These are phyloP conservation scores for Lasiosphaeris hirsuta DNA, from an alignment of 495 filamentous ascomycete species.

Conservation along the genomic window DNA sequence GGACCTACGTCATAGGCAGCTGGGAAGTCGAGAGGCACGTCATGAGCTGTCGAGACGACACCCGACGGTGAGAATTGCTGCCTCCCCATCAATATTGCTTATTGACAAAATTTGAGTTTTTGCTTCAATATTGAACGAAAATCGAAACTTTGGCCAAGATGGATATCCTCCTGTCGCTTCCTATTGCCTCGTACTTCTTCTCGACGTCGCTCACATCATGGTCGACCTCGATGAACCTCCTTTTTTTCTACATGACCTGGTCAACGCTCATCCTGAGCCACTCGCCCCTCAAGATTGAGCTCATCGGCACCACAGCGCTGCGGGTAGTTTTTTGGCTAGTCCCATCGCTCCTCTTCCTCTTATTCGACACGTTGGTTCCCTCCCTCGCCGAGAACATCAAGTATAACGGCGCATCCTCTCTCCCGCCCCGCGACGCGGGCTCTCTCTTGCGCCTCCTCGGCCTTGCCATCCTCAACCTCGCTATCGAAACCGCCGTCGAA, in stretches of 20 bases:
- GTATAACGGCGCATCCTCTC: constrained; percentile 57
- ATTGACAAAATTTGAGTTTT: neutral
- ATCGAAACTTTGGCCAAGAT: constrained; percentile 35
- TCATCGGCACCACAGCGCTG: constrained; percentile 62
- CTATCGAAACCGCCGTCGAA: constrained; percentile 55
- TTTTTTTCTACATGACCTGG: constrained; percentile 93
- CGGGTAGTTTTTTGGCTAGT: constrained; percentile 71
- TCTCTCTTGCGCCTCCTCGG: constrained; percentile 39
- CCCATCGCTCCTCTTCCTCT: constrained; percentile 69
- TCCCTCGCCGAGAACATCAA: constrained; percentile 65
- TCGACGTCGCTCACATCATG: constrained; percentile 54
- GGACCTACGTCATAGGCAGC: neutral
- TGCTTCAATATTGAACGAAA: neutral
- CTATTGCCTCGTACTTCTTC: constrained; percentile 64
- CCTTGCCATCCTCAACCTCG: constrained; percentile 64
- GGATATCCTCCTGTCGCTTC: constrained; percentile 66
- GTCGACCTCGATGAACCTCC: constrained; percentile 74
- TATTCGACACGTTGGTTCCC: constrained; percentile 69
- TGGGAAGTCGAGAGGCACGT: neutral
- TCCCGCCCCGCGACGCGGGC: constrained; percentile 56
- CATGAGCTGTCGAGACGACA: neutral
- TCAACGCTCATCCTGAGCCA: constrained; percentile 76
- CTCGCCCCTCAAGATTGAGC: constrained; percentile 69
- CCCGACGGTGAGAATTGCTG: neutral
- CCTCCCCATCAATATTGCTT: neutral